Evolutionary conservation across 257 asterid species (phyloP), one percentile per base, ranked within the genome.

Genomic region (Plantago ovata): DNA sequence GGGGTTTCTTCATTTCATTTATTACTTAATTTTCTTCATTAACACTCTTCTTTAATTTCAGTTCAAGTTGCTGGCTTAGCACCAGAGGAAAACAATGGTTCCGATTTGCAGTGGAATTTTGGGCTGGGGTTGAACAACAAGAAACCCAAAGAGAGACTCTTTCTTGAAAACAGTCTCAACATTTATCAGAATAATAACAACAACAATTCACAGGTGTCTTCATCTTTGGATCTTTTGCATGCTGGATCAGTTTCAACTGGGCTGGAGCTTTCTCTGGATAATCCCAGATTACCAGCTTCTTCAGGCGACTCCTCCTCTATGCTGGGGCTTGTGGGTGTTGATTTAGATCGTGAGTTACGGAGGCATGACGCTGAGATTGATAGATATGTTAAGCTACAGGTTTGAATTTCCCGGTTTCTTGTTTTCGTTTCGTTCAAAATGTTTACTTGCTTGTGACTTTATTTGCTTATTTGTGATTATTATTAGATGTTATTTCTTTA

Each of bases 241-340:
- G 75, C 93, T 47, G 85, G 94, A 61, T 82, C 98, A 19, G 96
- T 92, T 60, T 89, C 99, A 1, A 89, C 97, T 16, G 99, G 99
- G 50, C 75, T 93, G 62, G 99, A 95, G 28, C 88, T 93, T 67
- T 89, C 99, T 0, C 54, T 93, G 84, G 99, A 89, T 40, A 93
- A 82, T 54, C 84, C 86, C 3, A 75, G 92, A 41, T n/a, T n/a
- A n/a, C 51, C 78, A 75, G 68, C 80, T 41, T 87, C 94, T 23
- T 79, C 94, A 3, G 81, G 92, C 15, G 95, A 87, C 61, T 86
- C 97, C 6, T 70, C 97, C 6, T 70, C 85, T 28, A 72, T 89
- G 74, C 74, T 86, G 44, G 95, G 88, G 66, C 77, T 83, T 45
- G 76, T 74, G 8, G 84, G 89, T 4, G 97, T 86, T 65, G 84